These are phyloP conservation scores for Talaromyces funiculosus DNA, from an alignment of 2,329 filamentous ascomycete species.

Conservation along the genomic window DNA sequence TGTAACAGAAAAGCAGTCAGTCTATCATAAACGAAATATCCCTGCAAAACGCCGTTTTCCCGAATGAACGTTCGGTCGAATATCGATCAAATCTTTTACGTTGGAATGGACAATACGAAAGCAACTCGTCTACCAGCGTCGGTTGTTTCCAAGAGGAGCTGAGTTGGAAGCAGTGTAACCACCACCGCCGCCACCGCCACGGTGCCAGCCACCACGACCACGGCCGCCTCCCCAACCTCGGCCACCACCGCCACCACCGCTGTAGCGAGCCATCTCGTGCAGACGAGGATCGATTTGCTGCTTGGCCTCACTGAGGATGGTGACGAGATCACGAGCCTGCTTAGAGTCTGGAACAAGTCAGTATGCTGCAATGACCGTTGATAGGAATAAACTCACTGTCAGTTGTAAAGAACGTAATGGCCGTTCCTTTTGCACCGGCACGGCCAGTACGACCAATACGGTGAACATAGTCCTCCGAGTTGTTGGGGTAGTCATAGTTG, in stretches of 20 bases:
- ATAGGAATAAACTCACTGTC: slow-evolving; percentile 68
- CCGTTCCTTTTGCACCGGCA: slow-evolving; percentile 84
- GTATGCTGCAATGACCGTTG: neutral
- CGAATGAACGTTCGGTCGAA: neutral
- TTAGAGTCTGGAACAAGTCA: slow-evolving; percentile 60
- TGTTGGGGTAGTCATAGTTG: slow-evolving; percentile 99
- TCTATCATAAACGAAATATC: slow-evolving; percentile 9
- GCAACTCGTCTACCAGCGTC: slow-evolving; percentile 48
- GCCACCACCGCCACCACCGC: slow-evolving; percentile 73
- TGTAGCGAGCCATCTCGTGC: slow-evolving; percentile 89
- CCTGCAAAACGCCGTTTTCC: slow-evolving; percentile 10
- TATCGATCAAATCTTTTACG: slow-evolving; percentile 2
- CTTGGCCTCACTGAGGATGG: slow-evolving; percentile 90
- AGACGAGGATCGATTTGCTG: slow-evolving; percentile 96
- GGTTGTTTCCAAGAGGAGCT: slow-evolving; percentile 51
- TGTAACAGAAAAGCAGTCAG: slow-evolving; percentile 10
- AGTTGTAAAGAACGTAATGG: slow-evolving; percentile 98
- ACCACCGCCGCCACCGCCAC: slow-evolving; percentile 20
- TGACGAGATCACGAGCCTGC: slow-evolving; percentile 93
- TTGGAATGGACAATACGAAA: neutral
- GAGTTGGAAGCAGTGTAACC: slow-evolving; percentile 54
- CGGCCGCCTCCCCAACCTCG: slow-evolving; percentile 57
- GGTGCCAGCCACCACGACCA: slow-evolving; percentile 38
- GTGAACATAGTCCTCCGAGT: slow-evolving; percentile 65
- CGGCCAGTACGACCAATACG: slow-evolving; percentile 64